These are phyloP conservation scores for Neospermospora avenae DNA, from an alignment of 2,329 filamentous ascomycete genomes.

Conservation along the genomic window DNA sequence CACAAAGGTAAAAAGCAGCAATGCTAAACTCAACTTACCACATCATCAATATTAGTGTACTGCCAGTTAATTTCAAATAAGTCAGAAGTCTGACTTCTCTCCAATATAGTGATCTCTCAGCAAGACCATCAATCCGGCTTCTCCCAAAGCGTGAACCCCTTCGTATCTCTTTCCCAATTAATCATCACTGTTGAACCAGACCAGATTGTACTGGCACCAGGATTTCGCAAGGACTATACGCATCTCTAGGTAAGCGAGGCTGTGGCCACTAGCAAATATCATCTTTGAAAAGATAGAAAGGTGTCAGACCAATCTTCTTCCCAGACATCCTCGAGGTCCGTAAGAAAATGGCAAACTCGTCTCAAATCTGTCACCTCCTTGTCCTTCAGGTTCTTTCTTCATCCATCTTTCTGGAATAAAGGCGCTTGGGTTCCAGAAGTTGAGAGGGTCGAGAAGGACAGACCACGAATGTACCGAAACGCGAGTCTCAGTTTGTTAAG, in stretches of 20 bases:
- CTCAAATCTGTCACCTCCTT: constrained; percentile 16
- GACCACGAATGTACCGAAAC: constrained; percentile 28
- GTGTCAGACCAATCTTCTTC: constrained; percentile 14
- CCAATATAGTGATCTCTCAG: constrained; percentile 7
- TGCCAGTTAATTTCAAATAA: too few relatives aligned
- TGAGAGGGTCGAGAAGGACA: constrained; percentile 17
- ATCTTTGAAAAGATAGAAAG: neutral
- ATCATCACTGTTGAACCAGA: constrained; percentile 22
- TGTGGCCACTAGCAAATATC: neutral
- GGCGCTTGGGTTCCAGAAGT: constrained; percentile 20
- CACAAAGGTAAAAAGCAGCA: too few relatives aligned
- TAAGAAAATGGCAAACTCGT: constrained; percentile 21
- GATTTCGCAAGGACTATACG: constrained; percentile 25
- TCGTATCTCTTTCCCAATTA: constrained; percentile 23
- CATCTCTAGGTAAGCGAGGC: constrained; percentile 24
- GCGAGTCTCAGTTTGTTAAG: constrained; percentile 16
- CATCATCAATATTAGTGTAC: too few relatives aligned
- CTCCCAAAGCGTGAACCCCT: constrained; percentile 26
- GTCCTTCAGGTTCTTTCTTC: constrained; percentile 16
- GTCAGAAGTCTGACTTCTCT: neutral
- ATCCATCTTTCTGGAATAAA: constrained; percentile 27
- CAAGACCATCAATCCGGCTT: constrained; percentile 21
- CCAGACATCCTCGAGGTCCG: constrained; percentile 21
- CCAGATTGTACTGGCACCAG: constrained; percentile 23
- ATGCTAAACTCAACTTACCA: too few relatives aligned